phyloP scores from a whole-genome alignment of 2,329 filamentous ascomycete genomes.

The Stagonosporopsis tanaceti region DNA sequence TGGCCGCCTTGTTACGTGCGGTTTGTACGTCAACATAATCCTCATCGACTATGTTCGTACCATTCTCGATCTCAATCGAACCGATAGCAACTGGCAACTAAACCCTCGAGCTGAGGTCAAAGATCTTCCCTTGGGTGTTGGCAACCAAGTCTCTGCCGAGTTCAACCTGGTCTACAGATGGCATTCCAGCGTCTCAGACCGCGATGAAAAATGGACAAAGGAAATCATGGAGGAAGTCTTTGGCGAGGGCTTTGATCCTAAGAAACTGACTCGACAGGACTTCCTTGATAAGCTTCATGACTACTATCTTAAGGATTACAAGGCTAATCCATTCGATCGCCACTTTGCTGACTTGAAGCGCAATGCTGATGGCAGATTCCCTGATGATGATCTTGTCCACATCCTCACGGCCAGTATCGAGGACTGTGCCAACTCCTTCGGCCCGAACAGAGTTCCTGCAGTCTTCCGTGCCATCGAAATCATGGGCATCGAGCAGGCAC shows the following conservation, averaged over 20 bases:
- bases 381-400: constrained; percentile 77
- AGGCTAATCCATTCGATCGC: constrained; percentile 71
- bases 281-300: constrained; percentile 69
- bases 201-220: constrained; percentile 83
- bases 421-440: constrained; percentile 71
- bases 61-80: constrained; percentile 68
- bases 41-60: constrained; percentile 63
- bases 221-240: constrained; percentile 55
- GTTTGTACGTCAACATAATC: constrained; percentile 63
- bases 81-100: constrained; percentile 80
- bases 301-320: constrained; percentile 67
- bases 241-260: constrained; percentile 59
- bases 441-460: constrained; percentile 73
- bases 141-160: constrained; percentile 85
- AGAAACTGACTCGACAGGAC: constrained; percentile 64
- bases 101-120: constrained; percentile 76
- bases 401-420: constrained; percentile 75
- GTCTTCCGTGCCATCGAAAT: constrained; percentile 80
- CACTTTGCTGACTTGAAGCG: constrained; percentile 72
- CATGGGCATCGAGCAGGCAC: constrained; percentile 78
- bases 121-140: constrained; percentile 72
- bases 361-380: constrained; percentile 71
- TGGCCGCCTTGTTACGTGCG: constrained; percentile 60
- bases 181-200: constrained; percentile 79
- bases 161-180: constrained; percentile 90